These are phyloP conservation scores for Myxozyma udenii DNA, from an alignment of 805 yeast genomes.

Conservation along the genomic window DNA sequence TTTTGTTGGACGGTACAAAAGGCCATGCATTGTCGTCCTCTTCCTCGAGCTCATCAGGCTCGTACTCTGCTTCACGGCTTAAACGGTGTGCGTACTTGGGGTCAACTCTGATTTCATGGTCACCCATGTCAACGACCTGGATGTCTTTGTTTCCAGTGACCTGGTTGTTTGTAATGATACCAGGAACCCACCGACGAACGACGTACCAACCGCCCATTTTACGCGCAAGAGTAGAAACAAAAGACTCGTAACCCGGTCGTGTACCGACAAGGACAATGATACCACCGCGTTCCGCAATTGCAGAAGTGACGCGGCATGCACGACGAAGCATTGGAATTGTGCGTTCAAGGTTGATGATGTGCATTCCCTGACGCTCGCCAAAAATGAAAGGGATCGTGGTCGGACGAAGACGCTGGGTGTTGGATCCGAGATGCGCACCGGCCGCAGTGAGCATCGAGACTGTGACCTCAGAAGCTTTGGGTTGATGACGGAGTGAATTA, in stretches of 20 bases:
- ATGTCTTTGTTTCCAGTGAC: constrained; percentile 59
- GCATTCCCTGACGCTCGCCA: constrained; percentile 88
- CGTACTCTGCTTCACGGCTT: neutral
- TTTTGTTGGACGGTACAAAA: neutral
- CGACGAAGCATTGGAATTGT: constrained; percentile 72
- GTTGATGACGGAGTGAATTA: constrained; percentile 4
- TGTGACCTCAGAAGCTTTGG: constrained; percentile 46
- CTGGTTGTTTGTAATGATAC: constrained; percentile 82
- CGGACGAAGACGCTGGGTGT: constrained; percentile 53
- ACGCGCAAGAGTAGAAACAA: constrained; percentile 74
- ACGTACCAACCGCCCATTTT: constrained; percentile 79
- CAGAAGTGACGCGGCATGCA: constrained; percentile 81
- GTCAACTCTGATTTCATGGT: constrained; percentile 36
- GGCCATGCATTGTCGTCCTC: constrained; percentile 38
- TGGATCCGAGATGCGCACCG: constrained; percentile 92
- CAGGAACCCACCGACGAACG: constrained; percentile 87
- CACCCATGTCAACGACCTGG: constrained; percentile 73
- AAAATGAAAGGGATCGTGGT: constrained; percentile 80
- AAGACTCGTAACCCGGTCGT: constrained; percentile 67
- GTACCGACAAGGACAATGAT: constrained; percentile 82
- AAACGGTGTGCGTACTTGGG: neutral
- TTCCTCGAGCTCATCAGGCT: constrained; percentile 30
- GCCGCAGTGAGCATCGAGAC: constrained; percentile 77
- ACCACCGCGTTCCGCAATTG: constrained; percentile 82
- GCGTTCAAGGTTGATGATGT: constrained; percentile 83